A percentile compares a stretch with the other conserved stretches of the same genome.
These are phyloP conservation scores for Skeletonema potamos DNA, from an alignment of 108 stramenopile species.

Conservation along the genomic window DNA sequence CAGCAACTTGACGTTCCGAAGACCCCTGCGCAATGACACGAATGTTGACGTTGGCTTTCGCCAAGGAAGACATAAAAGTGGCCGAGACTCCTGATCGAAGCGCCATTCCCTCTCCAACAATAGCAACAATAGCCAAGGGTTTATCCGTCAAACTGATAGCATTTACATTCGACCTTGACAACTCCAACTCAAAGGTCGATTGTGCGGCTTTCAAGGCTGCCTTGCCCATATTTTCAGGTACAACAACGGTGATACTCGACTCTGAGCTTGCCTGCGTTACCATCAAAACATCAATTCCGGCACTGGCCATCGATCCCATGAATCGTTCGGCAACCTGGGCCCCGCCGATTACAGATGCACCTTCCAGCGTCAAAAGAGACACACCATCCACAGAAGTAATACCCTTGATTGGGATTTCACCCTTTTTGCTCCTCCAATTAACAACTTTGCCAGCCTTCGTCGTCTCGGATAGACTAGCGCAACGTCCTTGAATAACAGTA, in stretches of 20 bases:
- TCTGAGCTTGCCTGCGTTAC: constrained; percentile 89
- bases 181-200: constrained; percentile 73
- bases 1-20: constrained; percentile 86
- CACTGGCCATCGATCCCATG: constrained; percentile 79
- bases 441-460: constrained; percentile 42
- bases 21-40: constrained; percentile 85
- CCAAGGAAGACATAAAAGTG: constrained; percentile 80
- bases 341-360: constrained; percentile 82
- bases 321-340: constrained; percentile 79
- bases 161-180: constrained; percentile 61
- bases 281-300: constrained; percentile 74
- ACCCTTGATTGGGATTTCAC: constrained; percentile 72
- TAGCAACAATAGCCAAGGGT: constrained; percentile 79
- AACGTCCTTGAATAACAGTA: constrained; percentile 75
- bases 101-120: constrained; percentile 88
- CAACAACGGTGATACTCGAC: constrained; percentile 78
- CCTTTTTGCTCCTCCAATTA: constrained; percentile 63
- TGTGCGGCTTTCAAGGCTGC: constrained; percentile 56
- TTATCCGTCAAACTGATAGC: constrained; percentile 47
- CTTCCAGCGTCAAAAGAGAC: constrained; percentile 81
- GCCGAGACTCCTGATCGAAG: constrained; percentile 79
- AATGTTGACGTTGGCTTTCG: constrained; percentile 85
- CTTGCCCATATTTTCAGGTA: constrained; percentile 67
- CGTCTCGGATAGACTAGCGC: constrained; percentile 50
- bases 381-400: constrained; percentile 83